phyloP scores from a whole-genome alignment of 2,329 filamentous ascomycete genomes.

The Alternaria triticina region DNA sequence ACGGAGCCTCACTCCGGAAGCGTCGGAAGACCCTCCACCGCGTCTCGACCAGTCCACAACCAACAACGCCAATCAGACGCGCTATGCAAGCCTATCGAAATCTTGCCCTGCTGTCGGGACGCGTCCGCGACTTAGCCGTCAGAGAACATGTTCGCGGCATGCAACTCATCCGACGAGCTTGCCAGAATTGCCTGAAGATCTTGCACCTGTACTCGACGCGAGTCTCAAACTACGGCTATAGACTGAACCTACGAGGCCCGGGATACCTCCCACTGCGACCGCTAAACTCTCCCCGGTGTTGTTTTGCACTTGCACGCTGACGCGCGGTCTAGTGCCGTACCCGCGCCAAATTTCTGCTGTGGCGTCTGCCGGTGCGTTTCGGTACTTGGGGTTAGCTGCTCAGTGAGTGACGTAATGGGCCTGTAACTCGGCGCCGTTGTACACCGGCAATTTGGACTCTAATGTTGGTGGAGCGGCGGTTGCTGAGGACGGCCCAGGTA shows the following conservation, averaged over 20 bases:
- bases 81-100: neutral
- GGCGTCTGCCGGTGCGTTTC: conserved; percentile 1
- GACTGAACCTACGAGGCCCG: neutral
- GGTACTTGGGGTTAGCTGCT: neutral
- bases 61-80: neutral
- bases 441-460: neutral
- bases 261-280: neutral
- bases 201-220: neutral
- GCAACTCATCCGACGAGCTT: neutral
- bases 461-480: neutral
- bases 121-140: neutral
- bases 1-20: neutral
- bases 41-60: neutral
- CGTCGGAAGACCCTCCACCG: neutral
- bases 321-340: neutral
- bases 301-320: neutral
- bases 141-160: neutral
- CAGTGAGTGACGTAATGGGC: neutral
- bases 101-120: neutral
- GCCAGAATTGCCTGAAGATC: neutral
- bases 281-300: neutral
- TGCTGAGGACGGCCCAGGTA: neutral
- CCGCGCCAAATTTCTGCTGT: neutral
- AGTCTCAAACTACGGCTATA: neutral
- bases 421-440: neutral